phyloP scores from a whole-genome alignment of 2,329 filamentous ascomycete genomes.

The Sordariomycetes sp. region DNA sequence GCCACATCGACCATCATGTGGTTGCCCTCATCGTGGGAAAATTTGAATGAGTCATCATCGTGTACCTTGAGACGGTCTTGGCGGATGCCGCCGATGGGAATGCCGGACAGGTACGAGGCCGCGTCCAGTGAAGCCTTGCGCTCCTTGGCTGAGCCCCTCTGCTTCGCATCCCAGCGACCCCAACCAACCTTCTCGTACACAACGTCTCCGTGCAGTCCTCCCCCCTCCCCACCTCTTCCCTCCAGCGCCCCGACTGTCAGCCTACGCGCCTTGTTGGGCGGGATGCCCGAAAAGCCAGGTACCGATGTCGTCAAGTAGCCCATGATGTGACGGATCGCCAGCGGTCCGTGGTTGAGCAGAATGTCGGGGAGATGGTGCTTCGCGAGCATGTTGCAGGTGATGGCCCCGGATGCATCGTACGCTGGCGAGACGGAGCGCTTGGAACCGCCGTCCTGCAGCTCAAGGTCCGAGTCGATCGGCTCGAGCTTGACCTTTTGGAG shows the following conservation, averaged over 20 bases:
- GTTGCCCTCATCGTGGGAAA: slow-evolving; percentile 62
- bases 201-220: slow-evolving; percentile 59
- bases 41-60: slow-evolving; percentile 61
- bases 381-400: slow-evolving; percentile 77
- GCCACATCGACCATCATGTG: slow-evolving; percentile 73
- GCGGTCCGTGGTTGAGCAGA: slow-evolving; percentile 76
- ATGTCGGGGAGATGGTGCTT: slow-evolving; percentile 88
- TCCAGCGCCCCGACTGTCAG: slow-evolving; percentile 90
- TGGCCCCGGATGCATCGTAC: slow-evolving; percentile 67
- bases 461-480: slow-evolving; percentile 76
- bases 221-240: slow-evolving; percentile 58
- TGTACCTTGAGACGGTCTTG: slow-evolving; percentile 38
- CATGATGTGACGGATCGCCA: slow-evolving; percentile 94
- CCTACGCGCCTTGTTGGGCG: slow-evolving; percentile 80
- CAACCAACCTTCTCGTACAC: slow-evolving; percentile 94
- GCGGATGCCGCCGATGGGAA: slow-evolving; percentile 42
- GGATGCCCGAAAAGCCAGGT: slow-evolving; percentile 83
- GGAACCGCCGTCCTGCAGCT: slow-evolving; percentile 57
- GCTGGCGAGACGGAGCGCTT: slow-evolving; percentile 34
- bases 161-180: slow-evolving; percentile 88
- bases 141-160: slow-evolving; percentile 53
- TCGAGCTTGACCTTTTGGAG: slow-evolving; percentile 51
- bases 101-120: slow-evolving; percentile 35
- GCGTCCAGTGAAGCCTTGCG: slow-evolving; percentile 28
- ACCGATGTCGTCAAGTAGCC: slow-evolving; percentile 88